A percentile compares a stretch with the other conserved stretches of the same genome.
Conservation (phyloP, 2,329 filamentous ascomycete genomes). For the Sarocladium kiliense region DNA sequence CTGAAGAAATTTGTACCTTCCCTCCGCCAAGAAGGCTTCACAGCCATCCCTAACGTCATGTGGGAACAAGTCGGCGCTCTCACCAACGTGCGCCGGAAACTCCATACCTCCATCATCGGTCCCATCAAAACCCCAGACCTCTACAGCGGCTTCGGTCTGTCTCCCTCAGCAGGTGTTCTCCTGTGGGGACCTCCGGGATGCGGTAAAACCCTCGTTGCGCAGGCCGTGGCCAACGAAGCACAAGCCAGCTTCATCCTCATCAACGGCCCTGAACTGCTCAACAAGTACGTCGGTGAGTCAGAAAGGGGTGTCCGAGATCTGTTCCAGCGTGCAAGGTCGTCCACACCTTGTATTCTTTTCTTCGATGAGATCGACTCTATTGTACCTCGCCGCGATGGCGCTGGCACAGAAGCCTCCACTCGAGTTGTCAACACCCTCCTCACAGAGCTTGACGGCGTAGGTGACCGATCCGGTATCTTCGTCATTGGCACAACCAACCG, state of each 20-base stretch:
- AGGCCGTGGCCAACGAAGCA: constrained; percentile 91
- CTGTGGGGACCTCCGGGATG: constrained; percentile 97
- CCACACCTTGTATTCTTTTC: constrained; percentile 90
- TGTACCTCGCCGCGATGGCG: constrained; percentile 75
- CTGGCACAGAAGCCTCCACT: constrained; percentile 74
- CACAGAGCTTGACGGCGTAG: constrained; percentile 86
- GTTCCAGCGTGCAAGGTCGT: constrained; percentile 81
- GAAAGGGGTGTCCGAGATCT: constrained; percentile 90
- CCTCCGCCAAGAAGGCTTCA: constrained; percentile 86
- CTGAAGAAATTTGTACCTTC: constrained; percentile 59
- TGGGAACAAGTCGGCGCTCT: constrained; percentile 92
- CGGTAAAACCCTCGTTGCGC: constrained; percentile 92
- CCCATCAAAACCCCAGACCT: constrained; percentile 79
- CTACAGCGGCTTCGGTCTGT: constrained; percentile 73
- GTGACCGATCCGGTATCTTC: constrained; percentile 77
- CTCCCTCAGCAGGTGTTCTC: constrained; percentile 77
- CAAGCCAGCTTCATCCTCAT: constrained; percentile 98
- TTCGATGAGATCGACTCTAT: constrained; percentile 96
- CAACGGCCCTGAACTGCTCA: constrained; percentile 91
- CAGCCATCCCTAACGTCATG: constrained; percentile 86
- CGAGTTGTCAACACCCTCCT: constrained; percentile 93
- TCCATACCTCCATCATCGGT: constrained; percentile 80
- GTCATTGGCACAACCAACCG: constrained; percentile 93
- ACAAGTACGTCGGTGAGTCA: constrained; percentile 96
- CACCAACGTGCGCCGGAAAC: constrained; percentile 69